phyloP scores from a whole-genome alignment of 345 rosid genomes.

The Draba incana region DNA sequence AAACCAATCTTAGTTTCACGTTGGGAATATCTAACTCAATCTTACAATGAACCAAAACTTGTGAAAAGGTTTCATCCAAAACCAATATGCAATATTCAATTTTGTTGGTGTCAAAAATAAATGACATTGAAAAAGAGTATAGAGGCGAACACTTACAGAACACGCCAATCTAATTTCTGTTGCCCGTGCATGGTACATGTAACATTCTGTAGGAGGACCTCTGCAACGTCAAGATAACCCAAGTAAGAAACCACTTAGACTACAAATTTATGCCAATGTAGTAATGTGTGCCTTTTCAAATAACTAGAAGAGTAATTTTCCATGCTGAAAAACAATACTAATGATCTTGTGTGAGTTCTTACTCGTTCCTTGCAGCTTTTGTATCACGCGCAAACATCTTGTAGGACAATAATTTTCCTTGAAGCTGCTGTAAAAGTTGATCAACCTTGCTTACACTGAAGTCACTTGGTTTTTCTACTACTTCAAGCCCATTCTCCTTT shows the following conservation, averaged over 20 bases:
- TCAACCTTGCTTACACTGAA: conserved; percentile 73
- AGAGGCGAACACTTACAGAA: conserved; percentile 47
- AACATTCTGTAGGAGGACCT: conserved; percentile 96
- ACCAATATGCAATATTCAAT: conserved; percentile 10
- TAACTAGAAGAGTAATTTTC: background rate
- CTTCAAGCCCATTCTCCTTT: conserved; percentile 47
- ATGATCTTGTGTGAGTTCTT: conserved; percentile 41
- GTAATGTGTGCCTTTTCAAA: background rate
- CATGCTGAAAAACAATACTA: background rate
- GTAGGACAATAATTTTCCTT: conserved; percentile 82
- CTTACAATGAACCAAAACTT: conserved; percentile 14
- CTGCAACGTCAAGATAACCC: conserved; percentile 50
- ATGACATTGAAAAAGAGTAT: background rate
- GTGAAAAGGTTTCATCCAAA: background rate
- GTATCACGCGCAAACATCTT: conserved; percentile 94
- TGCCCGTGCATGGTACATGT: conserved; percentile 88
- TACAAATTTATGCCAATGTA: conserved; percentile 10
- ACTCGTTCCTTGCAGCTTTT: conserved; percentile 89
- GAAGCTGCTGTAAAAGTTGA: conserved; percentile 71
- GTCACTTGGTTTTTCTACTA: conserved; percentile 50
- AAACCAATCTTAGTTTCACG: background rate
- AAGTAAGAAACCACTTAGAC: conserved; percentile 19
- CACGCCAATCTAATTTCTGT: conserved; percentile 60
- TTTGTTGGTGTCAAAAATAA: conserved; percentile 9
- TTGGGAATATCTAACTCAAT: background rate